Evolutionary conservation across 2,329 filamentous ascomycete genomes (phyloP).

Genomic region (Alternaria sp.): DNA sequence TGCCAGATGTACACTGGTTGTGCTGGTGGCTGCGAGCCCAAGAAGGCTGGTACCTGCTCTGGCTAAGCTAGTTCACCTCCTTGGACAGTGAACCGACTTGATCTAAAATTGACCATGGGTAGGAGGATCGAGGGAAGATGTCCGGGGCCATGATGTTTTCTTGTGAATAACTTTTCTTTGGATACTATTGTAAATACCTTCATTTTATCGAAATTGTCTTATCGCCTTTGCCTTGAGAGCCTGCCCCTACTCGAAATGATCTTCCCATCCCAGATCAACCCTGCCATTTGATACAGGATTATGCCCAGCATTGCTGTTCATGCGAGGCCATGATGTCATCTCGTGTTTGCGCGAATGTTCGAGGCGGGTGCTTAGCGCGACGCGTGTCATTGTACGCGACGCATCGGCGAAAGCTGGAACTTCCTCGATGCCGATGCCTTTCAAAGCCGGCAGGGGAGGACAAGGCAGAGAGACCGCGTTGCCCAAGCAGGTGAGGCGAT

Average conservation of each 20-base stretch:
- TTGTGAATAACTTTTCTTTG: neutral
- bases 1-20: slow-evolving; percentile 45
- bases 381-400: neutral
- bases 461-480: neutral
- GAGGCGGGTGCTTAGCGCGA: neutral
- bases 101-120: neutral
- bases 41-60: slow-evolving; percentile 37
- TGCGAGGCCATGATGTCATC: neutral
- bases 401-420: neutral
- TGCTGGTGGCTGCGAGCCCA: slow-evolving; percentile 39
- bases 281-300: no score
- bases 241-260: neutral
- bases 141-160: neutral
- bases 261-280: neutral
- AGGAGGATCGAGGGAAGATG: neutral
- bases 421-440: slow-evolving; percentile 10
- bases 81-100: neutral
- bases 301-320: neutral
- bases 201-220: slow-evolving; percentile 1
- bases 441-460: slow-evolving; percentile 5
- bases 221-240: neutral
- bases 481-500: slow-evolving; percentile 2
- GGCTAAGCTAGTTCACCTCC: slow-evolving; percentile 19
- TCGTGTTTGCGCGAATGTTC: neutral
- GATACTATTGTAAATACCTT: slow-evolving; percentile 8